Percentiles rank a stretch among this genome's conserved stretches.
phyloP scores from a whole-genome alignment of 768 basidiomycete species.

The Holtermanniella nyarrowii region DNA sequence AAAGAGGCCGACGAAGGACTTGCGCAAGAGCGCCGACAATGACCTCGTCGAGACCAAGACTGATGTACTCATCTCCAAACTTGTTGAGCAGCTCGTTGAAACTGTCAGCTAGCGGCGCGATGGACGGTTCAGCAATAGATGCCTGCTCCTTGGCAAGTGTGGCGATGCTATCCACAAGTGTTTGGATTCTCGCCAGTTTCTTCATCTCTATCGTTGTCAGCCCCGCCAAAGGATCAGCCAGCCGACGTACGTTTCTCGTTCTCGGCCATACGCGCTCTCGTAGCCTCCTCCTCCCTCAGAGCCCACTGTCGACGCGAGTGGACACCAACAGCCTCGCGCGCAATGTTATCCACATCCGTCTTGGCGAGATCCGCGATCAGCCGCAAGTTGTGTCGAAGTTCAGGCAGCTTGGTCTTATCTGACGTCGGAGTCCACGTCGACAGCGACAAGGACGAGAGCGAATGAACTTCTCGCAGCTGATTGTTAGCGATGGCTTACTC shows the following conservation, averaged over 20 bases:
- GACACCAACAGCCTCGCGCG: conserved; percentile 75
- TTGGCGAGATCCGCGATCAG: conserved; percentile 75
- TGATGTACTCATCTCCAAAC: conserved; percentile 63
- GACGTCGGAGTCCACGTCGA: conserved; percentile 68
- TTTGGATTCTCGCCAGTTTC: conserved; percentile 64
- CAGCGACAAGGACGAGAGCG: conserved; percentile 67
- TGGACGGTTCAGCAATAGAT: conserved; percentile 55
- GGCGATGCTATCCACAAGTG: conserved; percentile 63
- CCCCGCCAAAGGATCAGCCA: neutral
- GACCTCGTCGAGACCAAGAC: conserved; percentile 75
- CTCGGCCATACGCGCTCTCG: conserved; percentile 59
- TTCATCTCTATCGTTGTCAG: conserved; percentile 53
- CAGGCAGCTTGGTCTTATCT: conserved; percentile 81
- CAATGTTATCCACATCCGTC: conserved; percentile 74
- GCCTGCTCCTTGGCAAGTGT: conserved; percentile 54
- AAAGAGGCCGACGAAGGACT: conserved; percentile 58
- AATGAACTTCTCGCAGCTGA: conserved; percentile 80
- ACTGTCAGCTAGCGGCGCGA: conserved; percentile 61
- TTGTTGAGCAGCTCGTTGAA: conserved; percentile 64
- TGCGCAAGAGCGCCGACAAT: conserved; percentile 87
- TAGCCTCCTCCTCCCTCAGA: conserved; percentile 56
- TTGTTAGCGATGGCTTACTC: neutral
- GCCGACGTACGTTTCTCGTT: conserved; percentile 57
- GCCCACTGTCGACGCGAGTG: conserved; percentile 69
- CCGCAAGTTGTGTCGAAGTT: conserved; percentile 90